Base-by-base conservation (phyloP, 2,329 filamentous ascomycete genomes). In the Fusarium beomiforme region DNA sequence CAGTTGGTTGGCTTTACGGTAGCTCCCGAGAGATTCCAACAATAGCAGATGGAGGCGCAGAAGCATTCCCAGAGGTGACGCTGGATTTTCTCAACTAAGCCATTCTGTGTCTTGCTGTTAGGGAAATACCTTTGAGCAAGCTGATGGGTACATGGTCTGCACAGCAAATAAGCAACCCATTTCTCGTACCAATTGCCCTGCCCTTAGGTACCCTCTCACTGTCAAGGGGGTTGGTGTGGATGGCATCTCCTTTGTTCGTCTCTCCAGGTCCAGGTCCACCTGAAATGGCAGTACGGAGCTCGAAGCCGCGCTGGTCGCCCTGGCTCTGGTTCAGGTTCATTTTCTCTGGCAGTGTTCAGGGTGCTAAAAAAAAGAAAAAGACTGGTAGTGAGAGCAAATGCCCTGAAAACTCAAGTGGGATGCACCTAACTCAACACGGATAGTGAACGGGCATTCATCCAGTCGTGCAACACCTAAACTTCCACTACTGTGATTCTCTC, bases 401-500 rank as follows among this genome's bases (percentile, higher is more conserved):
- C 50, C 62, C 62, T 65, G 62, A 58, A 58, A 51, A 56, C 41
- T 64, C 59, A 68, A 69, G 39, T 69, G 51, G 56, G 66, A 61
- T 54, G 65, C 46, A 69, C 60, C 69, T 71, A 60, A 67, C 64
- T 67, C 47, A 67, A 62, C 63, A 44, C 59, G 59, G 69, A 56
- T 62, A 58, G 71, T 59, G 72, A 54, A 64, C 68, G 69, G 64
- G 37, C 55, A 69, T 43, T 19, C 37, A 33, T 53, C 33, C 31
- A 42, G 50, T 23, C 43, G 68, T 69, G 59, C 69, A 59, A 69
- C 64, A 46, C 43, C 69, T 59, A 47, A 64, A 21, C n/a, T n/a
- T n/a, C n/a, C n/a, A n/a, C n/a, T n/a, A n/a, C n/a, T n/a, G n/a
- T 63, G 43, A 57, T 61, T 36, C 57, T 60, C 54, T 66, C 63